These are phyloP conservation scores for Apodospora peruviana DNA, from an alignment of 495 filamentous ascomycete genomes.

Conservation along the genomic window DNA sequence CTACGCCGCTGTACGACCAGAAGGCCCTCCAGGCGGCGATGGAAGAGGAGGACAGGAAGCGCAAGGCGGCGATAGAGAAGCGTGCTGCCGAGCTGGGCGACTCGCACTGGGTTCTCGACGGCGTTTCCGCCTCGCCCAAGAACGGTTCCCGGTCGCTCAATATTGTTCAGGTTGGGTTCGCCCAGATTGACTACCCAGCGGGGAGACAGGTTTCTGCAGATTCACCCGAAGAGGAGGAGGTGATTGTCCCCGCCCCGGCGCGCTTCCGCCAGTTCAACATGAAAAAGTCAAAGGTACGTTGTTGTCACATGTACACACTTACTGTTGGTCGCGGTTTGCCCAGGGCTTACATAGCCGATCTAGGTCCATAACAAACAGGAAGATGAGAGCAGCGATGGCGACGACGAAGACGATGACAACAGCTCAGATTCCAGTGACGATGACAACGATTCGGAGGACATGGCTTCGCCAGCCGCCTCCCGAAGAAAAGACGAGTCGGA, in stretches of 20 bases:
- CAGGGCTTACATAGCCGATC: neutral
- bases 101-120: slow-evolving; percentile 77
- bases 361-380: slow-evolving; percentile 11
- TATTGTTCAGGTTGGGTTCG: slow-evolving; percentile 45
- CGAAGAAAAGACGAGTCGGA: slow-evolving; percentile 4
- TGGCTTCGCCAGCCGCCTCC: slow-evolving; percentile 1
- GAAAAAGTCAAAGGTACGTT: slow-evolving; percentile 31
- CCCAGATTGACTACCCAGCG: slow-evolving; percentile 35
- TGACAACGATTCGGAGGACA: slow-evolving; percentile 4
- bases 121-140: slow-evolving; percentile 11
- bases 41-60: slow-evolving; percentile 69
- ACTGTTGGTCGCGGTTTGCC: neutral
- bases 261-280: slow-evolving; percentile 37
- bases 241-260: slow-evolving; percentile 4
- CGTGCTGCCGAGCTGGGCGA: slow-evolving; percentile 74
- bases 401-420: slow-evolving; percentile 5
- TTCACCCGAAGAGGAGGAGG: slow-evolving; percentile 4
- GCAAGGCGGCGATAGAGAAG: slow-evolving; percentile 61
- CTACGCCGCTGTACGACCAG: slow-evolving; percentile 32
- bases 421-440: neutral
- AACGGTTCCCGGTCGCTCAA: slow-evolving; percentile 27
- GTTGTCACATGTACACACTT: no score
- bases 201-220: slow-evolving; percentile 2
- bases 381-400: slow-evolving; percentile 11
- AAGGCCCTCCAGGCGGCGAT: slow-evolving; percentile 60